Conservation (phyloP, 2,329 filamentous ascomycete genomes). For the Pseudocercospora cruenta region DNA sequence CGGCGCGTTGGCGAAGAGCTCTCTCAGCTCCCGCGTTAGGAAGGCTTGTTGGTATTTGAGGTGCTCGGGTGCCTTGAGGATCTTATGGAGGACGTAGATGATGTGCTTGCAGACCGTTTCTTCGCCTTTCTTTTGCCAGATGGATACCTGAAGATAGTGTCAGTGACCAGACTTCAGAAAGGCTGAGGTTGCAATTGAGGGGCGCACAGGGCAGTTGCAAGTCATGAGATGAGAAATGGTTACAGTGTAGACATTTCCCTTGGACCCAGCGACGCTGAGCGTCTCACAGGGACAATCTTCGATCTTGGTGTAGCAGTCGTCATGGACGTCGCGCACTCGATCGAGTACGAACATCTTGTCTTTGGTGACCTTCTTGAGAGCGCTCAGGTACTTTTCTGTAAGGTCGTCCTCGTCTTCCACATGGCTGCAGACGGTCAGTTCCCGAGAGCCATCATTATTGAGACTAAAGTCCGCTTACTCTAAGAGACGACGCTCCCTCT, state of each 20-base stretch:
- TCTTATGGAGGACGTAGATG: slow-evolving; percentile 62
- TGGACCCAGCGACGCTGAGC: slow-evolving; percentile 62
- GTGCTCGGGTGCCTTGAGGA: slow-evolving; percentile 59
- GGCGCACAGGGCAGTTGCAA: no score
- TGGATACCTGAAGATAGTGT: no score
- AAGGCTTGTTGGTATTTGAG: slow-evolving; percentile 65
- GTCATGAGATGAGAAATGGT: slow-evolving; percentile 55
- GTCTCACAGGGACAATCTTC: slow-evolving; percentile 55
- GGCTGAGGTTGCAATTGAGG: no score
- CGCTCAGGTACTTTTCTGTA: slow-evolving; percentile 27
- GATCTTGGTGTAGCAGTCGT: slow-evolving; percentile 52
- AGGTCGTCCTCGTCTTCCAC: slow-evolving; percentile 6
- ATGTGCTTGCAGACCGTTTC: slow-evolving; percentile 64
- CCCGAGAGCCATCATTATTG: no score
- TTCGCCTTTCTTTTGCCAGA: slow-evolving; percentile 46
- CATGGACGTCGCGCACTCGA: slow-evolving; percentile 50
- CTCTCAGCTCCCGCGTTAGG: slow-evolving; percentile 59
- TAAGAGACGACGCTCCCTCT: slow-evolving; percentile 32
- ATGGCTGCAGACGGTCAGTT: no score
- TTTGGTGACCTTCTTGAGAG: slow-evolving; percentile 29
- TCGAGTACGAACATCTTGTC: slow-evolving; percentile 60
- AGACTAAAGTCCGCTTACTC: no score
- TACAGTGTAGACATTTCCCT: slow-evolving; percentile 65
- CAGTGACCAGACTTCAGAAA: no score
- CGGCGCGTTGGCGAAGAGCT: slow-evolving; percentile 59